Evolutionary conservation across 176 grass and related monocot species (phyloP), one percentile per base, ranked within the genome.

Genomic region (Phragmites australis): DNA sequence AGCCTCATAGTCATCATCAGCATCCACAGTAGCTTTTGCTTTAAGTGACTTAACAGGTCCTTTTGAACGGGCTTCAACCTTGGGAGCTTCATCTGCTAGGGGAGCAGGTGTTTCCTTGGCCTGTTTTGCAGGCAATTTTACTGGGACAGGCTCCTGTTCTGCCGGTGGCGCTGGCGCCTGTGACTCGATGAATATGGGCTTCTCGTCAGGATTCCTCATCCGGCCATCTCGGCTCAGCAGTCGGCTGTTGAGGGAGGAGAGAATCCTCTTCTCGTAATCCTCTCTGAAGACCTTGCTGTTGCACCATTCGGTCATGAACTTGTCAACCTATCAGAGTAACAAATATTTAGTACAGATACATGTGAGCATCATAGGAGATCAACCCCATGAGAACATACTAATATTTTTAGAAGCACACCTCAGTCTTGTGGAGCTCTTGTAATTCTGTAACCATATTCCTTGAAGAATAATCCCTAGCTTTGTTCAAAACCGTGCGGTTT

Each of bases 201-300:
- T 95, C 71, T 99, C 96, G 0, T 93, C 79, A 81, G 90, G 92
- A 84, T 99, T 99, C 68, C 96, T 94, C 84, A 95, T 99, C 31
- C 90, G 71, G 9, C 96, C 96, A 83, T 99, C 92, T 26, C 90
- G 84, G 69, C 78, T 88, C 55, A 99, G 66, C 54, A 83, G 81
- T 31, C 96, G 75, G 52, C 68, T 72, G 15, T 99, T 93, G 32
- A 99, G 86, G 26, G 92, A 93, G 54, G 86, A 16, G 15, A 99
- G 88, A 29, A 89, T 88, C 16, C 96, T 90, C 84, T 89, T 99
- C 86, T 95, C 92, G 30, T 91, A 99, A 80, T 99, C 96, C 80
- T 89, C 96, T 72, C 90, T 90, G 42, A 99, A 99, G 76, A 74
- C 41, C 63, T 95, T 95, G 47, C 86, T 88, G 60, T 70, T 49